Conservation (phyloP, 2,329 filamentous ascomycete species). For the Coniochaeta sp. region DNA sequence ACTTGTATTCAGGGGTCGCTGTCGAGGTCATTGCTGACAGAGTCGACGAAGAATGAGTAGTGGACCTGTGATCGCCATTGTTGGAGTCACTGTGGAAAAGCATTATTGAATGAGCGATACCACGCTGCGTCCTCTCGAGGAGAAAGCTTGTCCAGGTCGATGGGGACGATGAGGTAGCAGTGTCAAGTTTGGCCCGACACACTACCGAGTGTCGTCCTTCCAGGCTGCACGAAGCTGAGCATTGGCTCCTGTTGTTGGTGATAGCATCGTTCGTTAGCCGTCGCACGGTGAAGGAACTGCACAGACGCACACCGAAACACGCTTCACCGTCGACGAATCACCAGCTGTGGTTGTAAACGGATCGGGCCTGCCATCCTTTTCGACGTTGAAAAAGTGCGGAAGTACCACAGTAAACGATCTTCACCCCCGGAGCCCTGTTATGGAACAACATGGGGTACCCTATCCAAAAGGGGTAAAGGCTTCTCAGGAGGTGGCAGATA, state of each 20-base stretch:
- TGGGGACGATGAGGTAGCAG: background rate
- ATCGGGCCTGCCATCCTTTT: no score
- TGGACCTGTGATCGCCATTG: background rate
- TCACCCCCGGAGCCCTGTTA: no score
- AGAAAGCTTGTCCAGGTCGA: background rate
- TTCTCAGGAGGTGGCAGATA: no score
- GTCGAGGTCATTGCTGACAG: background rate
- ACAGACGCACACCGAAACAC: slow-evolving; percentile 1
- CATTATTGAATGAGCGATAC: background rate
- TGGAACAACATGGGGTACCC: no score
- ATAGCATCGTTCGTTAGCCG: background rate
- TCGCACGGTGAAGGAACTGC: background rate
- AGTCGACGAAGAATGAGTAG: no score
- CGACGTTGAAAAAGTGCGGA: background rate
- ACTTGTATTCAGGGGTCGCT: background rate
- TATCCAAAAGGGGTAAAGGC: no score
- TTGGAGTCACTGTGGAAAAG: background rate
- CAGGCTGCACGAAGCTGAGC: background rate
- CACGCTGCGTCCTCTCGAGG: background rate
- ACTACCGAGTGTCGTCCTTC: background rate
- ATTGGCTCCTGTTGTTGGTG: background rate
- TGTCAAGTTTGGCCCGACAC: background rate
- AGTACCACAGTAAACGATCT: no score
- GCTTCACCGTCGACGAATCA: background rate
- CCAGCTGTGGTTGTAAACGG: no score